phyloP scores from a whole-genome alignment of 1,284 basidiomycete species.

The Amylostereum chailletii region DNA sequence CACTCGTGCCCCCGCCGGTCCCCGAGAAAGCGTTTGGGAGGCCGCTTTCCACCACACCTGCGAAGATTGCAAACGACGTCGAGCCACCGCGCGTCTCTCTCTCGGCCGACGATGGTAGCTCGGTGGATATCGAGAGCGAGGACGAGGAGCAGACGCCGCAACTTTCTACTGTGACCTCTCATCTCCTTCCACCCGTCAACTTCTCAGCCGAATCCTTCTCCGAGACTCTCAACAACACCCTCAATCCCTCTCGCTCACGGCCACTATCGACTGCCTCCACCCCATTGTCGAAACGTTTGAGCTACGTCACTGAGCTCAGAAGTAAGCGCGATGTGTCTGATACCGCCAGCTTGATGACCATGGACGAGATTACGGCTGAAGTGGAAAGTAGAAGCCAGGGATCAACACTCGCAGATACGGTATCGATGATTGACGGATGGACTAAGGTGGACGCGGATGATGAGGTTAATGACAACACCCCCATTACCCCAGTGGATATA shows the following conservation, averaged over 20 bases:
- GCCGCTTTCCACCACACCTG: constrained; percentile 11
- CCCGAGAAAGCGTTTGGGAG: constrained; percentile 25
- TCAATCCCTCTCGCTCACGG: constrained; percentile 20
- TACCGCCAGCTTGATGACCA: constrained; percentile 86
- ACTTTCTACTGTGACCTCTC: constrained; percentile 31
- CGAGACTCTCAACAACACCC: constrained; percentile 63
- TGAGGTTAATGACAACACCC: constrained; percentile 30
- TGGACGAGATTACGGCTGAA: constrained; percentile 96
- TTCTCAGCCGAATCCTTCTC: constrained; percentile 73
- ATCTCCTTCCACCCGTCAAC: constrained; percentile 73
- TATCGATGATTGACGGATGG: constrained; percentile 54
- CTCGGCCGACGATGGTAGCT: constrained; percentile 59
- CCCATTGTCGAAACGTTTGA: constrained; percentile 51
- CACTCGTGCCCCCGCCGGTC: constrained; percentile 22
- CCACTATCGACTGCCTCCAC: constrained; percentile 35
- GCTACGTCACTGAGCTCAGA: constrained; percentile 70
- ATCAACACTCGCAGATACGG: constrained; percentile 30
- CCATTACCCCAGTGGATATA: constrained; percentile 14
- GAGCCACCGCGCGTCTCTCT: constrained; percentile 60
- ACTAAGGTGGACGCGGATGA: constrained; percentile 46
- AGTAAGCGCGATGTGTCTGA: constrained; percentile 81
- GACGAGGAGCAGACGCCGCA: constrained; percentile 23
- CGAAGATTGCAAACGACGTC: constrained; percentile 20
- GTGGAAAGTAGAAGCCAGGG: constrained; percentile 78
- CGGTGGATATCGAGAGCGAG: constrained; percentile 44